Evolutionary conservation across 1,139 yeast genomes (phyloP), one percentile per base, ranked within the genome.

Genomic region (Kazachstania sp.): DNA sequence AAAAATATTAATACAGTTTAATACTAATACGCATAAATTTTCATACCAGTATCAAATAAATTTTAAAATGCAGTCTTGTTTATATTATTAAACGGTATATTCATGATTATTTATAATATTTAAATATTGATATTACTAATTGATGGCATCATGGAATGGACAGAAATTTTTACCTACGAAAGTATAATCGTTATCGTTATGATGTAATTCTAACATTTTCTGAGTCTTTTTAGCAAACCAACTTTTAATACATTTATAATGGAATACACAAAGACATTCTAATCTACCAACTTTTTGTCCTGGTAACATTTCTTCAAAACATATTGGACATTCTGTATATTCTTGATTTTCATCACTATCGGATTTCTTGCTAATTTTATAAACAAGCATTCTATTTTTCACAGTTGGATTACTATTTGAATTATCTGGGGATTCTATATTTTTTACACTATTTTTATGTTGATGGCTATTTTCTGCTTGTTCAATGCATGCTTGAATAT

Each of bases 201-300:
- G n/a, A n/a, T 38, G 41, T 5, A 37, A 26, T 3, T 43, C 45
- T 35, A 53, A 53, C 32, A 53, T 42, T 41, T 56, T 55, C 26
- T 59, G 82, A 0, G 95, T 94, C 64, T 85, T 87, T 67, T 83
- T 79, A 52, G 79, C 75, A 60, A 90, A 86, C 98, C 98, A 92
- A 54, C 80, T 83, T 64, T 83, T 79, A 55, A 92, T 92, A 65
- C 98, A 92, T 54, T 75, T 71, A 63, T 88, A 87, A 63, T 94
- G 99, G 64, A 86, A 94, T 41, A 90, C 86, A 63, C 99, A 94
- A 26, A 94, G 73, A 64, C 98, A 94, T 64, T 92, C 98, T 48
- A 94, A 69, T 37, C 99, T 71, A 0, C 95, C 97, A 16, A 94
- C 94, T 58, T 82, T 83, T 50, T 88, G 94, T 3, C 95, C 96